Evolutionary conservation across 305 asterid species (phyloP).

Genomic region (Lippia alba): DNA sequence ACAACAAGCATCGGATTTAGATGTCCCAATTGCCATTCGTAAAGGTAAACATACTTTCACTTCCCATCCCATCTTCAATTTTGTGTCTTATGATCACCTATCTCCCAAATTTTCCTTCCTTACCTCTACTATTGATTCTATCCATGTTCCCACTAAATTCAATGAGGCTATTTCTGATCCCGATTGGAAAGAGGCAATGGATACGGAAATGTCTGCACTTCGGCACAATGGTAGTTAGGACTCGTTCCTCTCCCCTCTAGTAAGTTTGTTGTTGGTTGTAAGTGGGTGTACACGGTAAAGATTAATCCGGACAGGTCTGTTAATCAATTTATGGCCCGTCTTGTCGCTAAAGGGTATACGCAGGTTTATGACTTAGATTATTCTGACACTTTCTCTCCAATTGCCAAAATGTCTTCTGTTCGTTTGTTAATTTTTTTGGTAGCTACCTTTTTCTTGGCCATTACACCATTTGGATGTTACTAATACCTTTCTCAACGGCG

Average conservation of each 20-base stretch:
- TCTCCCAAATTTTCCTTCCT: background rate
- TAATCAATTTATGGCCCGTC: background rate
- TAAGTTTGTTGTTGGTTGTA: background rate
- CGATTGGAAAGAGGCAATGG: background rate
- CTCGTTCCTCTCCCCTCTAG: background rate
- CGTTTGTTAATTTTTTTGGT: background rate
- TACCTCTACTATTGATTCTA: background rate
- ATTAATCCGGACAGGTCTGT: background rate
- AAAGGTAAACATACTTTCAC: background rate
- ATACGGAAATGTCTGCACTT: background rate
- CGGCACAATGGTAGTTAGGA: background rate
- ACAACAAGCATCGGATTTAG: background rate
- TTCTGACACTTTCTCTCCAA: background rate
- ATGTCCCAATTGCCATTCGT: background rate
- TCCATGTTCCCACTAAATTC: background rate
- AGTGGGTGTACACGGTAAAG: background rate
- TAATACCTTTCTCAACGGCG: background rate
- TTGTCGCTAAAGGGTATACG: background rate
- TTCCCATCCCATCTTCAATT: background rate
- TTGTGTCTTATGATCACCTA: background rate
- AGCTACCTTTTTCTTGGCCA: background rate
- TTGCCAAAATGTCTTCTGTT: background rate
- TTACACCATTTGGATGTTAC: background rate
- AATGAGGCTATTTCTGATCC: background rate
- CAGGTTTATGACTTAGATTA: background rate